Evolutionary conservation across 495 filamentous ascomycete genomes (phyloP).

Genomic region (Penicillium waksmanii): DNA sequence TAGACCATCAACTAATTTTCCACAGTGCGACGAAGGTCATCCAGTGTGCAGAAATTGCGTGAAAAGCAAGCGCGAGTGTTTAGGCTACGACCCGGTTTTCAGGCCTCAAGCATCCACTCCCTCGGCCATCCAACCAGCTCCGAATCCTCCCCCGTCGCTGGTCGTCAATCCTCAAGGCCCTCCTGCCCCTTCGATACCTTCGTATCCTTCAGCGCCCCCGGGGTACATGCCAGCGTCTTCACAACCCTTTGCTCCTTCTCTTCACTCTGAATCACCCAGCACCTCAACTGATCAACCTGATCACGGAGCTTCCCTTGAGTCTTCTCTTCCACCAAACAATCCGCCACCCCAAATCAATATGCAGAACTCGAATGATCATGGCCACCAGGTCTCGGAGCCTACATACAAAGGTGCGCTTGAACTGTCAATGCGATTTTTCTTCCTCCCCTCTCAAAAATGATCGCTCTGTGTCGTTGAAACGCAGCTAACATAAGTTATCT

Average conservation of each 20-base stretch:
- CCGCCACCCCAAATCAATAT: slow-evolving; percentile 38
- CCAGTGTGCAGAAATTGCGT: slow-evolving; percentile 95
- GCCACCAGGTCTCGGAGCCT: slow-evolving; percentile 34
- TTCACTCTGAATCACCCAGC: slow-evolving; percentile 50
- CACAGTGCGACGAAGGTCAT: slow-evolving; percentile 93
- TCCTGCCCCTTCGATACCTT: slow-evolving; percentile 32
- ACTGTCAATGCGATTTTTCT: not conserved
- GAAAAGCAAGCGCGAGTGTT: slow-evolving; percentile 96
- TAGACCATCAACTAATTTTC: slow-evolving; percentile 22
- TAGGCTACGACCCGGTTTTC: slow-evolving; percentile 98
- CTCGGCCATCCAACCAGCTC: slow-evolving; percentile 77
- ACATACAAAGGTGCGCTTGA: slow-evolving; percentile 42
- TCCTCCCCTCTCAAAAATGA: not conserved
- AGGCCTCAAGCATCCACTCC: slow-evolving; percentile 78
- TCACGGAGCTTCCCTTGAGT: slow-evolving; percentile 74
- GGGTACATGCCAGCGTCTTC: slow-evolving; percentile 63
- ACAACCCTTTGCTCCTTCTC: slow-evolving; percentile 60
- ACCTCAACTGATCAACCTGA: slow-evolving; percentile 57
- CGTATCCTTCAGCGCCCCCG: slow-evolving; percentile 55
- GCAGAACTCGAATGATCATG: slow-evolving; percentile 36
- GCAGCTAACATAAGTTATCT: slow-evolving; percentile 15
- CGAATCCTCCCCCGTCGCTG: slow-evolving; percentile 54
- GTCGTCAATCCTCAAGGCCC: slow-evolving; percentile 52
- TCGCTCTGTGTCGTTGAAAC: not conserved
- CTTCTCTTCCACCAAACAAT: slow-evolving; percentile 60